A percentile compares a stretch with the other conserved stretches of the same genome.
phyloP scores from a whole-genome alignment of 2,329 filamentous ascomycete genomes.

The Sordariomycetes sp. region DNA sequence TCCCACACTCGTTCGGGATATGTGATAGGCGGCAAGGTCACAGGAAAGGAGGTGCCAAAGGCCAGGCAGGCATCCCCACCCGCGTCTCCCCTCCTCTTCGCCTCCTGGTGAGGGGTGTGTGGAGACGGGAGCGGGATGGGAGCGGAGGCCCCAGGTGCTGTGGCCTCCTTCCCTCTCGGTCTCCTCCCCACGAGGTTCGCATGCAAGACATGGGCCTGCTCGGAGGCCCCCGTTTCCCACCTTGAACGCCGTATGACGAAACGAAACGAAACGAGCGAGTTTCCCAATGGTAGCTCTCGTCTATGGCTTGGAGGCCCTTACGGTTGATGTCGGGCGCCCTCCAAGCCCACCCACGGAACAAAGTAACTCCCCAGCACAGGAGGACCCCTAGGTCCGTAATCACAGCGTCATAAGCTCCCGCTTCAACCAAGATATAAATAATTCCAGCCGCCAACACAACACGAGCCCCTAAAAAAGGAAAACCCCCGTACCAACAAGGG shows the following conservation, averaged over 20 bases:
- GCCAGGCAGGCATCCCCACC: not conserved
- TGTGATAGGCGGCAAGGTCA: not conserved
- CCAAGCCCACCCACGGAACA: not conserved
- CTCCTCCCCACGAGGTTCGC: not conserved
- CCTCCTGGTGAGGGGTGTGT: not conserved
- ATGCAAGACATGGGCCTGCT: not conserved
- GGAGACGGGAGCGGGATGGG: not conserved
- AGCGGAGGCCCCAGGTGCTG: not conserved
- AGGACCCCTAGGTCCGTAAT: no score
- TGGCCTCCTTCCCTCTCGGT: not conserved
- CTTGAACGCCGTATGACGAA: not conserved
- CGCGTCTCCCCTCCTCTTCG: not conserved
- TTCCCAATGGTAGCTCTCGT: not conserved
- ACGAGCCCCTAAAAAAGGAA: not conserved
- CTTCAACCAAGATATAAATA: not conserved
- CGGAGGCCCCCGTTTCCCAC: not conserved
- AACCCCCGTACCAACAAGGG: not conserved
- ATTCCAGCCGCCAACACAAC: not conserved
- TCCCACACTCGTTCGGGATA: not conserved
- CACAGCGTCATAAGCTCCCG: no score
- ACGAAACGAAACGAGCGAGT: not conserved
- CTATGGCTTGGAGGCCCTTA: not conserved
- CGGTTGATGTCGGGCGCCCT: not conserved
- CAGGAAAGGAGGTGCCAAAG: not conserved
- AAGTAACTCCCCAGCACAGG: no score